Conservation (phyloP, 2,329 filamentous ascomycete species). For the Tolypocladium paradoxum region DNA sequence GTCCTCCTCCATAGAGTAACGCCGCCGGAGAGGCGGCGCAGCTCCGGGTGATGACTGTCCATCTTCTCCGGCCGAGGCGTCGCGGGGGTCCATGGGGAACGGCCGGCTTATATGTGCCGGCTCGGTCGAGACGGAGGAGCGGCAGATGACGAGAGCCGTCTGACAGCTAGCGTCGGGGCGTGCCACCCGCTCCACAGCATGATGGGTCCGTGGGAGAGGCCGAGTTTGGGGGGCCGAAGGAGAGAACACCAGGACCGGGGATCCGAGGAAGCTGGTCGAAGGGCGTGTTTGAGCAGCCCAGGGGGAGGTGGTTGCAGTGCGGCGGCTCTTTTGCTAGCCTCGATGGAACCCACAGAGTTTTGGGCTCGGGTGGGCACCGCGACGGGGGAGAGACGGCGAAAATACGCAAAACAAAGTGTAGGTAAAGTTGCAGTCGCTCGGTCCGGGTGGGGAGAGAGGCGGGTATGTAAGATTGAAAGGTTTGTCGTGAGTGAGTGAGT, state of each 20-base stretch:
- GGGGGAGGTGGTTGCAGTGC: constrained; percentile 11
- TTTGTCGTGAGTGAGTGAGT: neutral
- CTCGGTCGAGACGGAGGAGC: constrained; percentile 3
- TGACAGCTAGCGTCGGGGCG: neutral
- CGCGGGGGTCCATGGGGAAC: constrained; percentile 22
- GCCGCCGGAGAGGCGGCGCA: constrained; percentile 29
- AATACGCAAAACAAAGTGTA: neutral
- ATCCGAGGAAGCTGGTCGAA: constrained; percentile 1
- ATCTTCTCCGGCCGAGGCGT: constrained; percentile 19
- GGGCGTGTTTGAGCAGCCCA: constrained; percentile 4
- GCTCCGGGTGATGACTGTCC: constrained; percentile 18
- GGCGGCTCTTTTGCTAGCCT: constrained; percentile 14
- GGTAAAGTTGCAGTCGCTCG: neutral
- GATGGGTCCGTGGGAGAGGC: constrained; percentile 9
- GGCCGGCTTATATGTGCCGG: constrained; percentile 9
- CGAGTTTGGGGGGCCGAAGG: constrained; percentile 1
- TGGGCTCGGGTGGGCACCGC: constrained; percentile 3
- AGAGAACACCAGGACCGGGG: constrained; percentile 1
- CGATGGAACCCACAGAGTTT: constrained; percentile 8
- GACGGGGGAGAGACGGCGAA: neutral
- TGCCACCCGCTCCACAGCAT: constrained; percentile 19
- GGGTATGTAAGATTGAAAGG: neutral
- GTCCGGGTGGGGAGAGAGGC: neutral
- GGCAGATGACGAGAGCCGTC: neutral
- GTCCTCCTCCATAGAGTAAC: constrained; percentile 45